These are phyloP conservation scores for Lyophyllum atratum DNA, from an alignment of 768 basidiomycete genomes.

Conservation along the genomic window DNA sequence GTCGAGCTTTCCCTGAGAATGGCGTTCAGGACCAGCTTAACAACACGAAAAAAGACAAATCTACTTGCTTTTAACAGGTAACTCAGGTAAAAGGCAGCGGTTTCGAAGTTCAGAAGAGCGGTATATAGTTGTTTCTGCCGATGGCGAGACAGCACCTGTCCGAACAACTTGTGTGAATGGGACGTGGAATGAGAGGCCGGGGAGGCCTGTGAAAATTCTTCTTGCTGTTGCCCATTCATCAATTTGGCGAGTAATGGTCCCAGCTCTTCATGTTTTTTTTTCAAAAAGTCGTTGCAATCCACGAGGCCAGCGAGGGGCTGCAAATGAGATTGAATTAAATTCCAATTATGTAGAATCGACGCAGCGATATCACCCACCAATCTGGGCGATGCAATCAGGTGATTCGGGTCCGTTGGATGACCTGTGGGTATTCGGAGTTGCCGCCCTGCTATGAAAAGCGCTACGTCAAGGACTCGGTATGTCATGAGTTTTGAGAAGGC, in stretches of 20 bases:
- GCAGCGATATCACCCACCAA: no score
- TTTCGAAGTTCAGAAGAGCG: not conserved
- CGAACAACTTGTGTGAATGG: not conserved
- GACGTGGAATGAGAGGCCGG: not conserved
- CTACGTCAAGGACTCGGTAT: not conserved
- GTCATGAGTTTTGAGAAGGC: not conserved
- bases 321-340: no score
- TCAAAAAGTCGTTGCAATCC: no score
- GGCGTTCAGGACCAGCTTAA: not conserved
- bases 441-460: not conserved
- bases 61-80: not conserved
- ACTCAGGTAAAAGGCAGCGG: not conserved
- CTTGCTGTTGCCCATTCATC: no score
- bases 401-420: not conserved
- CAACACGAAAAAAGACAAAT: not conserved
- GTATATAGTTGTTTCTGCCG: not conserved
- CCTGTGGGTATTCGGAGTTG: not conserved
- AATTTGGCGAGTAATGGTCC: no score
- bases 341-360: no score
- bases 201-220: not conserved
- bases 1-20: not conserved
- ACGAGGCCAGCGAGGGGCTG: no score
- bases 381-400: no score
- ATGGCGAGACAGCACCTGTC: not conserved
- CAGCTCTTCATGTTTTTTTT: no score